phyloP scores from a whole-genome alignment of 2,329 filamentous ascomycete species.

The Thielaviopsis cerberus region DNA sequence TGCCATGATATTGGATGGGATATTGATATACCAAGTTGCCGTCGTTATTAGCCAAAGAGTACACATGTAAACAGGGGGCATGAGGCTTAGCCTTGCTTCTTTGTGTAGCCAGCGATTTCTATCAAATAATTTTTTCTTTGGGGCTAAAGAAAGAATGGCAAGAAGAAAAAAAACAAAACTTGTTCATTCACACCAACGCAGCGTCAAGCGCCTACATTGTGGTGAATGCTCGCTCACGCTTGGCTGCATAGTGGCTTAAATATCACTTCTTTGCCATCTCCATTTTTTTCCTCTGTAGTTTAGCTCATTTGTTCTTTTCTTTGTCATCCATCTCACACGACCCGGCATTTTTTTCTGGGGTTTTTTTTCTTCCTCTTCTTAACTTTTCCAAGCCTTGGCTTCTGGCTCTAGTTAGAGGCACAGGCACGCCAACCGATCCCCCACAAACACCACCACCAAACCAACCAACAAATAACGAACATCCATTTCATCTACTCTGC shows the following conservation, averaged over 20 bases:
- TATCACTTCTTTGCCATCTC: background rate
- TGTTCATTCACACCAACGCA: background rate
- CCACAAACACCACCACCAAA: background rate
- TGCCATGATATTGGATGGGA: too few relatives aligned
- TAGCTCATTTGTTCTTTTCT: background rate
- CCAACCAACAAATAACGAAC: background rate
- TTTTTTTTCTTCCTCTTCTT: background rate
- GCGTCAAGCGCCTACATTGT: background rate
- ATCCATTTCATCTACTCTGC: background rate
- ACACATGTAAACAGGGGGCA: background rate
- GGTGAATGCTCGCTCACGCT: too few relatives aligned
- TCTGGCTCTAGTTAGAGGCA: too few relatives aligned
- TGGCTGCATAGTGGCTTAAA: background rate
- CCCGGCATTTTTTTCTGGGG: too few relatives aligned
- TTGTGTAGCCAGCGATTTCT: background rate
- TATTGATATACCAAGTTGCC: background rate
- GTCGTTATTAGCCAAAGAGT: background rate
- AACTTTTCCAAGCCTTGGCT: background rate
- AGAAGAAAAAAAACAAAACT: background rate
- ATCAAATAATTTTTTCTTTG: background rate
- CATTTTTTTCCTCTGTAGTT: background rate
- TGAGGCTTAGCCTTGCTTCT: background rate
- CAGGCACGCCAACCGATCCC: background rate
- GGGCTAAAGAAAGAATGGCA: background rate
- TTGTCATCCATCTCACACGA: too few relatives aligned